phyloP scores from a whole-genome alignment of 2,329 filamentous ascomycete genomes.

The Ceratocystis cacaofunesta region DNA sequence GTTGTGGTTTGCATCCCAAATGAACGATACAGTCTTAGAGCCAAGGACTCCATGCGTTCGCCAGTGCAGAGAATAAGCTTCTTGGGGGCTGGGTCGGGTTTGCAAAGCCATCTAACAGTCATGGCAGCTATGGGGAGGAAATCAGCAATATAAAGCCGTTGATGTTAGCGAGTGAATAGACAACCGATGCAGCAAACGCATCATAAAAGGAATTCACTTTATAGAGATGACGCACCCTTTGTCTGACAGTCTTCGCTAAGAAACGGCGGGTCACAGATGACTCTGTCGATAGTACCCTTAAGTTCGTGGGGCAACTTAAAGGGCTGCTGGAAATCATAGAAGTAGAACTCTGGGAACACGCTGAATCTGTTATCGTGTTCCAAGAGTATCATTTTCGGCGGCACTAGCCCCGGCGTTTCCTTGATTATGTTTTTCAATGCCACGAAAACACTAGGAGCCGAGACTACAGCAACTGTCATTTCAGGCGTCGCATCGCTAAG shows the following conservation, averaged over 20 bases:
- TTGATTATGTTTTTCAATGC: slow-evolving; percentile 53
- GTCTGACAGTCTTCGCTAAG: slow-evolving; percentile 68
- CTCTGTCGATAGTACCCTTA: slow-evolving; percentile 49
- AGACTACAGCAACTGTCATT: slow-evolving; percentile 53
- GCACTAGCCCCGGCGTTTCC: slow-evolving; percentile 19
- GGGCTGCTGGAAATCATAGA: slow-evolving; percentile 59
- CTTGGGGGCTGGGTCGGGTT: slow-evolving; percentile 22
- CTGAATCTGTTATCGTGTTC: slow-evolving; percentile 62
- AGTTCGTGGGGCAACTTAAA: slow-evolving; percentile 48
- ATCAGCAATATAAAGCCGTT: no score
- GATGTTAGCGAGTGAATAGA: background rate
- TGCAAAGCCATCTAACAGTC: slow-evolving; percentile 59
- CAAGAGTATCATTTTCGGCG: slow-evolving; percentile 48
- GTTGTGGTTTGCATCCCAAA: slow-evolving; percentile 49
- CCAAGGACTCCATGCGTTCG: slow-evolving; percentile 54
- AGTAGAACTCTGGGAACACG: slow-evolving; percentile 58
- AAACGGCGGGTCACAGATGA: slow-evolving; percentile 68
- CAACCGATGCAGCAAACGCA: background rate
- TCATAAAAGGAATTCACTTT: background rate
- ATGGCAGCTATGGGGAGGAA: slow-evolving; percentile 42
- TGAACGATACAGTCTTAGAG: slow-evolving; percentile 51
- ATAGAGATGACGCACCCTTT: slow-evolving; percentile 38
- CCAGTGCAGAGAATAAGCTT: slow-evolving; percentile 58
- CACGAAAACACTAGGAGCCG: slow-evolving; percentile 63
- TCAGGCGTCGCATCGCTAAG: slow-evolving; percentile 43